phyloP scores from a whole-genome alignment of 805 yeast genomes.

The Ogataea degrootiae region DNA sequence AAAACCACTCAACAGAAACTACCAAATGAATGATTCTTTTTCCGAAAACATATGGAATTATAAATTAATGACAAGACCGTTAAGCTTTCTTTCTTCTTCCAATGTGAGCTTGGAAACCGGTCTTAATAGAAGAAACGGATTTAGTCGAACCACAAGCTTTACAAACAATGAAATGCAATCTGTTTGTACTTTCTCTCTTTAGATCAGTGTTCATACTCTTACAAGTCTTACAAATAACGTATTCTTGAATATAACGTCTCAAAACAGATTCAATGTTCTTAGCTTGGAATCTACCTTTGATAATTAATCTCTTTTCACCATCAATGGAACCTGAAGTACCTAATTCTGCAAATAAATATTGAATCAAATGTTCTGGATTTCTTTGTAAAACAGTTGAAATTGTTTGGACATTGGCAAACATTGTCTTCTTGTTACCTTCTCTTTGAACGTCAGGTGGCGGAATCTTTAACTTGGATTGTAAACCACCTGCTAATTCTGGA shows the following conservation, averaged over 20 bases:
- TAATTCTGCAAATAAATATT: constrained; percentile 94
- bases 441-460: constrained; percentile 97
- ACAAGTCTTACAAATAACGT: constrained; percentile 98
- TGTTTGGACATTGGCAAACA: constrained; percentile 93
- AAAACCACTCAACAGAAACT: too few relatives aligned
- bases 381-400: constrained; percentile 92
- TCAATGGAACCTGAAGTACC: constrained; percentile 99
- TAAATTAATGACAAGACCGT: not conserved
- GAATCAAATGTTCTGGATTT: constrained; percentile 95
- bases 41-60: too few relatives aligned
- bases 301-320: constrained; percentile 94
- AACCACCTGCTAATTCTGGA: constrained; percentile 98
- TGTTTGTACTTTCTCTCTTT: constrained; percentile 91
- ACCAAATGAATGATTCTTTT: too few relatives aligned
- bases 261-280: constrained; percentile 95
- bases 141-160: constrained; percentile 97
- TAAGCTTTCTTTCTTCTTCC: constrained; percentile 76
- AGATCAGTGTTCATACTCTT: constrained; percentile 95
- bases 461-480: constrained; percentile 88
- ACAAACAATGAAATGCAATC: constrained; percentile 96
- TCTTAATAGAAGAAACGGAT: constrained; percentile 94
- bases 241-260: constrained; percentile 94
- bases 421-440: constrained; percentile 95
- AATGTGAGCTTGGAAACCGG: constrained; percentile 98
- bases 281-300: constrained; percentile 97